A percentile compares a stretch with the other conserved stretches of the same genome.
These are phyloP conservation scores for Sisymbrium irio DNA, from an alignment of 345 rosid species.

Conservation along the genomic window DNA sequence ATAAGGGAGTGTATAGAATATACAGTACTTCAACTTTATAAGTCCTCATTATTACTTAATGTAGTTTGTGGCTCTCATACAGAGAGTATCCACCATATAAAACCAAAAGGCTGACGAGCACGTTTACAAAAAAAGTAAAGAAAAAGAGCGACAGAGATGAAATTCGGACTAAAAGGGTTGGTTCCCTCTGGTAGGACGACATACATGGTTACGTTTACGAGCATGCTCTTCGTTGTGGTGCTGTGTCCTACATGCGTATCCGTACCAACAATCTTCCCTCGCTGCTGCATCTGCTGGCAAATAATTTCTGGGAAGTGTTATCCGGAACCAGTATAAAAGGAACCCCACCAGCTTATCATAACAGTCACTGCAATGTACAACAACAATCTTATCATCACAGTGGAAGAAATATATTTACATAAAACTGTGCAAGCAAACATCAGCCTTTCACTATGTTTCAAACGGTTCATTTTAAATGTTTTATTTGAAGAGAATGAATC, in stretches of 20 bases:
- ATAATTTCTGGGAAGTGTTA: conserved; percentile 47
- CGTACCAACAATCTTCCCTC: conserved; percentile 93
- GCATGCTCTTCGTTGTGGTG: conserved; percentile 88
- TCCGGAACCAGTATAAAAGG: conserved; percentile 81
- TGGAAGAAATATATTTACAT: too few species aligned
- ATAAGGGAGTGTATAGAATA: too few species aligned
- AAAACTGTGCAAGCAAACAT: neutral
- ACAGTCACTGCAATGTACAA: conserved; percentile 55
- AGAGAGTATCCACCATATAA: neutral
- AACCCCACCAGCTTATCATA: conserved; percentile 73
- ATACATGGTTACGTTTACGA: conserved; percentile 78
- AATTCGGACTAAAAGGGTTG: conserved; percentile 8
- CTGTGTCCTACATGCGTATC: conserved; percentile 79
- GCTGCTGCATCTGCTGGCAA: conserved; percentile 56
- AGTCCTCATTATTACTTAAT: too few species aligned
- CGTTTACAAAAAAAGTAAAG: neutral
- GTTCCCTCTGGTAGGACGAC: conserved; percentile 74
- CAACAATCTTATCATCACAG: neutral
- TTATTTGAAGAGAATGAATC: neutral
- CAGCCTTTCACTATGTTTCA: neutral
- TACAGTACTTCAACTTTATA: too few species aligned
- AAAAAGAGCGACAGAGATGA: neutral
- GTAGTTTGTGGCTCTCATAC: neutral
- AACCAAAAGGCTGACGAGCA: neutral
- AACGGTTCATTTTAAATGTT: neutral